Evolutionary conservation across 2,329 filamentous ascomycete genomes (phyloP).

Genomic region (Aspergillus sp.): DNA sequence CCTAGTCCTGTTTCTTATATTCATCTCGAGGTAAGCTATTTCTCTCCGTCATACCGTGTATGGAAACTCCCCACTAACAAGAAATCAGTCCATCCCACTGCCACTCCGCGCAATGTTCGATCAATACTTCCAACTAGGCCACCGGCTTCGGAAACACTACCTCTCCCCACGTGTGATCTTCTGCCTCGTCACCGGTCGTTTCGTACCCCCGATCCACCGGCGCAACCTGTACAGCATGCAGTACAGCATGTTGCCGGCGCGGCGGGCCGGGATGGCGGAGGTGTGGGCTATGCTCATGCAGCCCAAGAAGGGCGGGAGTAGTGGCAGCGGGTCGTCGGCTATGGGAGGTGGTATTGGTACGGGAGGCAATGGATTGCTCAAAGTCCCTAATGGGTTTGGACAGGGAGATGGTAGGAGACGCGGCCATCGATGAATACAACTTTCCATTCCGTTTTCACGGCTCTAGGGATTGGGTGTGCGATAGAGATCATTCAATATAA

Average conservation of each 20-base stretch:
- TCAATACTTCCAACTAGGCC: slow-evolving; percentile 91
- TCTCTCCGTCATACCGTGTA: background rate
- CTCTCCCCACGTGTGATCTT: slow-evolving; percentile 80
- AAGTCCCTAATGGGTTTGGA: slow-evolving; percentile 25
- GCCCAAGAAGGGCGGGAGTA: slow-evolving; percentile 23
- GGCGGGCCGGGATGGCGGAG: slow-evolving; percentile 69
- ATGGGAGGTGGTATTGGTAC: slow-evolving; percentile 18
- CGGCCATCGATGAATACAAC: slow-evolving; percentile 22
- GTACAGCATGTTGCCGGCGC: slow-evolving; percentile 91
- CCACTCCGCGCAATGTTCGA: slow-evolving; percentile 91
- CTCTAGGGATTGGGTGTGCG: too few species aligned
- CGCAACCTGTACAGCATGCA: slow-evolving; percentile 93
- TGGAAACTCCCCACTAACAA: slow-evolving; percentile 8
- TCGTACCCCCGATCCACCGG: slow-evolving; percentile 89
- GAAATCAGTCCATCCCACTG: slow-evolving; percentile 68
- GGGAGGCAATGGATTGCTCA: slow-evolving; percentile 21
- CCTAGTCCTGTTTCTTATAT: slow-evolving; percentile 65
- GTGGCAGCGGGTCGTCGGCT: slow-evolving; percentile 17
- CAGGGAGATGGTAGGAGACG: slow-evolving; percentile 25
- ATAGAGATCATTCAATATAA: too few species aligned
- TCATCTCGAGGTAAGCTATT: slow-evolving; percentile 61
- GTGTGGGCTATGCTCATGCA: slow-evolving; percentile 70
- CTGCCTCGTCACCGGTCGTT: slow-evolving; percentile 79
- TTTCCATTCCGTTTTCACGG: too few species aligned
- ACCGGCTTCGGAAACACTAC: slow-evolving; percentile 91